A percentile compares a stretch with the other conserved stretches of the same genome.
Conservation (phyloP, 192 early-diverging fungal species). For the Entomortierella lignicola region DNA sequence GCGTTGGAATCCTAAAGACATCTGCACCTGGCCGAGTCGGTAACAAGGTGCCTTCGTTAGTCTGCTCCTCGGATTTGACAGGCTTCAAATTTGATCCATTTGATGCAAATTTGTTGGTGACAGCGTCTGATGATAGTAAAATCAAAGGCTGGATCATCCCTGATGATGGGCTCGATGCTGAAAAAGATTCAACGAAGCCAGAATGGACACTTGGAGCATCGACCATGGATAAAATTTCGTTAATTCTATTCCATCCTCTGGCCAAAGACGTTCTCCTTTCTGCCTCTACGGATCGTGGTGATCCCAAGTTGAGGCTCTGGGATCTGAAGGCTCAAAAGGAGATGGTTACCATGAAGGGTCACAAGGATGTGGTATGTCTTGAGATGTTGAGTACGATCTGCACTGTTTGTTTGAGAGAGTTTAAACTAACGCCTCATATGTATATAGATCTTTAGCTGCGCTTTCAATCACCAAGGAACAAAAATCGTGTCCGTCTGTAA, state of each 20-base stretch:
- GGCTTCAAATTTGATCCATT: constrained; percentile 84
- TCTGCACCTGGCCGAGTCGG: constrained; percentile 78
- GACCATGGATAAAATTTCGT: constrained; percentile 62
- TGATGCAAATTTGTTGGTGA: constrained; percentile 64
- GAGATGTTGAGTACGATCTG: background rate
- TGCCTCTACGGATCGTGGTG: constrained; percentile 66
- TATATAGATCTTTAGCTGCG: constrained; percentile 53
- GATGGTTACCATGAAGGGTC: constrained; percentile 40
- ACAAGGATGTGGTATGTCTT: constrained; percentile 45
- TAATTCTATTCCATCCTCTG: constrained; percentile 69
- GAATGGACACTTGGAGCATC: constrained; percentile 40
- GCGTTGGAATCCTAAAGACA: constrained; percentile 75
- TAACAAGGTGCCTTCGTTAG: constrained; percentile 63
- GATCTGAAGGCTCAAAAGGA: constrained; percentile 59
- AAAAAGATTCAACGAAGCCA: constrained; percentile 48
- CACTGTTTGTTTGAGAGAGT: too few relatives aligned
- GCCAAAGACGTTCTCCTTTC: constrained; percentile 69
- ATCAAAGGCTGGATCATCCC: constrained; percentile 67
- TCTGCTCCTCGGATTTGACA: constrained; percentile 69
- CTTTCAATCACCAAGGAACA: constrained; percentile 75
- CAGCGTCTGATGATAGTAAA: constrained; percentile 75
- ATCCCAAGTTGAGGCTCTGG: constrained; percentile 67
- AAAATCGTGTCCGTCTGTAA: constrained; percentile 72
- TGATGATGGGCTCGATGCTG: constrained; percentile 65
- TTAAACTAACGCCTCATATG: too few relatives aligned